Evolutionary conservation across 192 early-diverging fungal species (phyloP).

Genomic region (Coemansia sp.): DNA sequence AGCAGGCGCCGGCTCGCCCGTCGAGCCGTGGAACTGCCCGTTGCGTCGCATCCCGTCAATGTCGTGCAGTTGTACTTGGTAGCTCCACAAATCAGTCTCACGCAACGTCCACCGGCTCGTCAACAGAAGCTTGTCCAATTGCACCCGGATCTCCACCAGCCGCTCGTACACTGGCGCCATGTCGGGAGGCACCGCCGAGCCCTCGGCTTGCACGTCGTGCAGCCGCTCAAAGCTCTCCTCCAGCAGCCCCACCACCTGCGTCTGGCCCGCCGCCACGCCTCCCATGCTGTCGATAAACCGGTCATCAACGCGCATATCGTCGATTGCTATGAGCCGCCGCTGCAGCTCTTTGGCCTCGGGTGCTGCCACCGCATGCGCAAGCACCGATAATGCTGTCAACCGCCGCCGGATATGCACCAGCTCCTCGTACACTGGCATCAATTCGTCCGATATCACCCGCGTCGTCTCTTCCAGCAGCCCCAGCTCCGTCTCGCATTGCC

Average conservation of each 20-base stretch:
- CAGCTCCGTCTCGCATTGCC: constrained; percentile 54
- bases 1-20: constrained; percentile 60
- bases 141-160: constrained; percentile 68
- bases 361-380: constrained; percentile 26
- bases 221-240: constrained; percentile 80
- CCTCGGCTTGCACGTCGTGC: constrained; percentile 76
- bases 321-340: constrained; percentile 74
- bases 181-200: constrained; percentile 62
- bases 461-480: constrained; percentile 57
- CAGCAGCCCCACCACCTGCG: constrained; percentile 75
- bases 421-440: constrained; percentile 71
- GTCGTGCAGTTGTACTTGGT: constrained; percentile 75
- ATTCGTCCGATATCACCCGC: constrained; percentile 64
- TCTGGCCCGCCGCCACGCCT: constrained; percentile 74
- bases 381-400: constrained; percentile 51
- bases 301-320: constrained; percentile 75
- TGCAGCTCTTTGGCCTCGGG: constrained; percentile 59
- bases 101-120: constrained; percentile 77
- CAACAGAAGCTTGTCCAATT: constrained; percentile 73
- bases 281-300: constrained; percentile 73
- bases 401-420: constrained; percentile 70
- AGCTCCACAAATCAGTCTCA: constrained; percentile 76
- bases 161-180: constrained; percentile 61
- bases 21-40: constrained; percentile 78
- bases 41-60: constrained; percentile 80